Evolutionary conservation across 345 rosid genomes (phyloP), one percentile per base, ranked within the genome.

Genomic region (Pugionium dolabratum): DNA sequence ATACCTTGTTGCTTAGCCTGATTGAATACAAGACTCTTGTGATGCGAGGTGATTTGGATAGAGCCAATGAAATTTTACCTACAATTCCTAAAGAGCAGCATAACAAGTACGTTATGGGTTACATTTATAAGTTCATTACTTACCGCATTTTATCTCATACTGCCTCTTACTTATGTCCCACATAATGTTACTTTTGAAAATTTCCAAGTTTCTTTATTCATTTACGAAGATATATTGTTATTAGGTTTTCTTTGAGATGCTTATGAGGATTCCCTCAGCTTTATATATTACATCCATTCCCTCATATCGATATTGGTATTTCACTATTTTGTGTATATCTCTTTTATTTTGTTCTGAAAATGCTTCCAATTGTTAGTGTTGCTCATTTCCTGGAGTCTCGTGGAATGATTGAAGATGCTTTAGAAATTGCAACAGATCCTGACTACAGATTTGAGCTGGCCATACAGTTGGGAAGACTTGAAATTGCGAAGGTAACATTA

Each of bases 361-460:
- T 10, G 1, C 6, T 48, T 54, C 63, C 65, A 46, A 46, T 72
- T 79, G 76, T 68, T 64, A 95, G 99, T 72, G 98, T 95, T 81
- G 98, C 99, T 62, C 98, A 54, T 64, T 95, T 95, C 85, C 78
- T 95, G 91, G 99, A 95, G 82, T 87, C 99, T 40, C 87, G 96
- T 36, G 95, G 96, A 55, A 95, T 95, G 99, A 68, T 89, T 60
- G 96, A 95, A 81, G 86, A 87, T 52, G 99, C 99, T 73, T 68
- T 95, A 60, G 97, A 91, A 77, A 95, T 91, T 74, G 99, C 99
- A 7, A 91, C 89, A 2, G 99, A 95, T 62, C 94, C 96, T 63
- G 96, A 95, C 78, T 95, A 95, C 79, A 87, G 82, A 80, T 91
- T 95, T 72, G 98, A 91, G 79, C 80, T 95, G 53, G 99, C 99